Evolutionary conservation across 768 basidiomycete genomes (phyloP).

Genomic region (Sarcodon sp.): DNA sequence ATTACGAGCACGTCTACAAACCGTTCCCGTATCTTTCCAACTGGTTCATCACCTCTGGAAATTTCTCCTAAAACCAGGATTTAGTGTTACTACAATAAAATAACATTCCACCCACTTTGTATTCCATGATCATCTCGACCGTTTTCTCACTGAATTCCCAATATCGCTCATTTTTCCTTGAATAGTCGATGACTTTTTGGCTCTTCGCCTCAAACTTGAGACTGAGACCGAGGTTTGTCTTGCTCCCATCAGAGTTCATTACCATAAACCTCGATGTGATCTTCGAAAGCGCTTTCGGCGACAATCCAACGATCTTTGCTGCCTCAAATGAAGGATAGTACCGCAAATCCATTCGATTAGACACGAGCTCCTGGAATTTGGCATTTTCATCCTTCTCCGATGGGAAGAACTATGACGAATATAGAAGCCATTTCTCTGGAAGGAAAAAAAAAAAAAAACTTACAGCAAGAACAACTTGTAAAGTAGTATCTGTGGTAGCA

Average conservation of each 20-base stretch:
- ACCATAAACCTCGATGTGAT: slow-evolving; percentile 95
- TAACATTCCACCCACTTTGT: slow-evolving; percentile 40
- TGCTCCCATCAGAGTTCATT: slow-evolving; percentile 50
- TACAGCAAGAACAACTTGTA: slow-evolving; percentile 86
- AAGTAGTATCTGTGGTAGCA: slow-evolving; percentile 47
- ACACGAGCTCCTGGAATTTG: slow-evolving; percentile 61
- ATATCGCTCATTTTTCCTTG: slow-evolving; percentile 64
- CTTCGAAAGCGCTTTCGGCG: slow-evolving; percentile 71
- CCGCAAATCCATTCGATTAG: slow-evolving; percentile 27
- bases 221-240: slow-evolving; percentile 85
- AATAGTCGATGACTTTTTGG: slow-evolving; percentile 88
- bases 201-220: slow-evolving; percentile 94
- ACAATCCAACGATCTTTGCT: slow-evolving; percentile 60
- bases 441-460: slow-evolving; percentile 6
- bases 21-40: slow-evolving; percentile 68
- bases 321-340: slow-evolving; percentile 78
- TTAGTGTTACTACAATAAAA: not conserved
- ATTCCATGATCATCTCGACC: slow-evolving; percentile 66
- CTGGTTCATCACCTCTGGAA: slow-evolving; percentile 71
- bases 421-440: not conserved
- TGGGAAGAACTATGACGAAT: slow-evolving; percentile 60
- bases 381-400: slow-evolving; percentile 71
- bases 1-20: slow-evolving; percentile 18
- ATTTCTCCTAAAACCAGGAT: slow-evolving; percentile 37
- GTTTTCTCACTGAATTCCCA: slow-evolving; percentile 96